phyloP scores from a whole-genome alignment of 2,329 filamentous ascomycete species.

The Parafenestella ontariensis region DNA sequence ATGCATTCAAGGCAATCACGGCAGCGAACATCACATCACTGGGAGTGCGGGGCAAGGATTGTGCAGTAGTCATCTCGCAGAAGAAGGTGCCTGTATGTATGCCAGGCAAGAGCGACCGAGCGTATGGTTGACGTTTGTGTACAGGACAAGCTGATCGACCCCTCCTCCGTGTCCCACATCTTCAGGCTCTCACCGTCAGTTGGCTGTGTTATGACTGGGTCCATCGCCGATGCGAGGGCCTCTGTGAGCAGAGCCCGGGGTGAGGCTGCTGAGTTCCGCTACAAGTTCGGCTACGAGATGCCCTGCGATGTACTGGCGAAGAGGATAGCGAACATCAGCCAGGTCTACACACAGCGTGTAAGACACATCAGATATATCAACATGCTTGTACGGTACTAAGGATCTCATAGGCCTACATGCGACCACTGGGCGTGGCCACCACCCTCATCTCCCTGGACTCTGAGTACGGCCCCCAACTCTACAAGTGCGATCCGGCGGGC shows the following conservation, averaged over 20 bases:
- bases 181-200: slow-evolving; percentile 96
- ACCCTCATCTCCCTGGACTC: slow-evolving; percentile 94
- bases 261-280: slow-evolving; percentile 96
- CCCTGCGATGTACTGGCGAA: slow-evolving; percentile 96
- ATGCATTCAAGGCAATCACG: slow-evolving; percentile 99
- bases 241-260: slow-evolving; percentile 91
- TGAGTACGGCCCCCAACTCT: slow-evolving; percentile 91
- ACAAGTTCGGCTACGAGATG: slow-evolving; percentile 99
- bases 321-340: slow-evolving; percentile 97
- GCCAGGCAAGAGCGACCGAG: slow-evolving; percentile 7
- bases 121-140: slow-evolving; percentile 14
- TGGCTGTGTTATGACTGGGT: slow-evolving; percentile 97
- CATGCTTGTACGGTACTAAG: slow-evolving; percentile 36
- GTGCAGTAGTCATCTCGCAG: slow-evolving; percentile 95
- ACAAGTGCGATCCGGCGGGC: slow-evolving; percentile 97
- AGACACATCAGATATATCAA: slow-evolving; percentile 33
- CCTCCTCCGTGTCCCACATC: slow-evolving; percentile 94
- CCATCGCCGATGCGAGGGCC: slow-evolving; percentile 94
- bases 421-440: slow-evolving; percentile 92
- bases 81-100: slow-evolving; percentile 96
- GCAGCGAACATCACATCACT: slow-evolving; percentile 99
- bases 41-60: slow-evolving; percentile 94
- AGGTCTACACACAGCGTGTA: slow-evolving; percentile 98
- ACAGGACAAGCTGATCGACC: slow-evolving; percentile 98
- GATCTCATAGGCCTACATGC: slow-evolving; percentile 82